Conservation (phyloP, 129 eudicot species). For the Arctium minus region DNA sequence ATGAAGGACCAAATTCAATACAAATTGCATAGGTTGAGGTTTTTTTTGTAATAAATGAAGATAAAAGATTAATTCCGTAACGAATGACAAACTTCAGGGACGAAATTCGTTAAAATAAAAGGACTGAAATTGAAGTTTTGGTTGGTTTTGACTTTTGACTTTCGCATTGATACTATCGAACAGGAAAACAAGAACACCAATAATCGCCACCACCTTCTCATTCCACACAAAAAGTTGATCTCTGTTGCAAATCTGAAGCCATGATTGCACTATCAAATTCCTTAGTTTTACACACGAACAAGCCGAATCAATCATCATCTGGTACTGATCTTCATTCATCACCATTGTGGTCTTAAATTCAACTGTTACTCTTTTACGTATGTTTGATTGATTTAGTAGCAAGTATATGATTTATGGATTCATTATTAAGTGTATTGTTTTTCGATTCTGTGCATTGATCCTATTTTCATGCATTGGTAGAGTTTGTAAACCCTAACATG, state of each 20-base stretch:
- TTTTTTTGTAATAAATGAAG: no score
- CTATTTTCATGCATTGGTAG: background rate
- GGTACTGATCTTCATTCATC: constrained; percentile 25
- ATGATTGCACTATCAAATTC: constrained; percentile 56
- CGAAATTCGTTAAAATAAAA: background rate
- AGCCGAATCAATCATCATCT: constrained; percentile 36
- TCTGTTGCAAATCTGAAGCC: background rate
- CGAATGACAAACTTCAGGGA: no score
- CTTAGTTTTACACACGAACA: constrained; percentile 18
- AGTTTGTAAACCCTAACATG: constrained; percentile 15
- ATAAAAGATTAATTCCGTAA: no score
- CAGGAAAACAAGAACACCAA: background rate
- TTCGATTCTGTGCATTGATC: constrained; percentile 3
- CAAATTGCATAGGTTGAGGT: no score
- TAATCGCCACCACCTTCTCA: constrained; percentile 13
- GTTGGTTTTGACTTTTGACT: background rate
- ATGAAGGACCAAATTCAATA: no score
- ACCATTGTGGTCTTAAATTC: background rate
- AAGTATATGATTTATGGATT: background rate
- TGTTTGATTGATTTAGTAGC: background rate
- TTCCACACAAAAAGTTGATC: constrained; percentile 5
- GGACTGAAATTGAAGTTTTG: background rate
- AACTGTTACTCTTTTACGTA: background rate
- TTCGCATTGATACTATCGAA: constrained; percentile 32
- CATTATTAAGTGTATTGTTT: background rate